phyloP scores from a whole-genome alignment of 2,329 filamentous ascomycete genomes.

The Botrytis deweyae region DNA sequence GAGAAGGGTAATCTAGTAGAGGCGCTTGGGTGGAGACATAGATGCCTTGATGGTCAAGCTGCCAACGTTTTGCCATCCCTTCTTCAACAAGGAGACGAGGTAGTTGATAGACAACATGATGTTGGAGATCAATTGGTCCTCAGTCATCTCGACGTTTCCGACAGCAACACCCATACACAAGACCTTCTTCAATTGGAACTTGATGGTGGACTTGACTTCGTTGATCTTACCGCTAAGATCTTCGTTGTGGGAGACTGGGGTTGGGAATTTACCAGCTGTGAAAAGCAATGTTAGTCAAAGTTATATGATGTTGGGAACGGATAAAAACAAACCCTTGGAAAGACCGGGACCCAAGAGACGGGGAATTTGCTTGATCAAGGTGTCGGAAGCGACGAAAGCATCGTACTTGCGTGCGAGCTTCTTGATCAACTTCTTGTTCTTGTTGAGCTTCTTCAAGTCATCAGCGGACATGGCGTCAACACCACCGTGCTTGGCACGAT shows the following conservation, averaged over 20 bases:
- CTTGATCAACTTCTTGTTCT: slow-evolving; percentile 99
- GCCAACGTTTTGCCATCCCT: slow-evolving; percentile 99
- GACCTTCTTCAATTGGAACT: slow-evolving; percentile 99
- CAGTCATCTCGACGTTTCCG: slow-evolving; percentile 95
- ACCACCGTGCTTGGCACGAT: slow-evolving; percentile 98
- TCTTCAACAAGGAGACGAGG: slow-evolving; percentile 98
- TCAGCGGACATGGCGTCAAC: slow-evolving; percentile 98
- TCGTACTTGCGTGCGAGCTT: slow-evolving; percentile 99
- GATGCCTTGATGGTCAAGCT: slow-evolving; percentile 99
- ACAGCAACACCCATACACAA: slow-evolving; percentile 99
- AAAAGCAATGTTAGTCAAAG: slow-evolving; percentile 38
- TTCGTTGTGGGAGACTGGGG: slow-evolving; percentile 94
- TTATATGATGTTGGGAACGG: background rate
- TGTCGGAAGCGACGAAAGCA: slow-evolving; percentile 95
- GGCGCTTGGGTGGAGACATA: slow-evolving; percentile 97
- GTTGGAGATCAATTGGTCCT: slow-evolving; percentile 96
- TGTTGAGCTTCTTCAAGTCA: slow-evolving; percentile 99
- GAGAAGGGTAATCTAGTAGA: slow-evolving; percentile 68
- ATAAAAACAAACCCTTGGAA: slow-evolving; percentile 72
- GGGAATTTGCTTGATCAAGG: slow-evolving; percentile 99
- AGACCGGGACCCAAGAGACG: slow-evolving; percentile 99
- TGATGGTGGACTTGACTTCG: slow-evolving; percentile 99
- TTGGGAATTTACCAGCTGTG: slow-evolving; percentile 97
- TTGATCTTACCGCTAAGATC: slow-evolving; percentile 93
- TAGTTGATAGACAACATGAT: slow-evolving; percentile 99